Conservation (phyloP, 1,284 basidiomycete species). For the Rhodotorula sp. region DNA sequence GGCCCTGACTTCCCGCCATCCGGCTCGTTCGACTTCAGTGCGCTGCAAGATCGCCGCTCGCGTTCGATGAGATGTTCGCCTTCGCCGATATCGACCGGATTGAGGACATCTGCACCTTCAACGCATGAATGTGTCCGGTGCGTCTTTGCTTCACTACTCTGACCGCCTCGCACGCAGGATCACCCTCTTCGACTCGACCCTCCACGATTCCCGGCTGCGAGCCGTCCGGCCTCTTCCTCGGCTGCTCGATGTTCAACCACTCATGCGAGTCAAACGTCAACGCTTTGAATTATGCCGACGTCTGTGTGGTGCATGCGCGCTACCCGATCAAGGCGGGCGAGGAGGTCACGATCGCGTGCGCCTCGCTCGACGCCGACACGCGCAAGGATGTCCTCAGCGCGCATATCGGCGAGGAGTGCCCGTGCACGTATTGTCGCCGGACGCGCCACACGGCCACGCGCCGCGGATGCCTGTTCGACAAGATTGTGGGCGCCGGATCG, state of each 20-base stretch:
- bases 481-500: background rate
- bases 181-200: background rate
- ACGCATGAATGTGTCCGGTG: background rate
- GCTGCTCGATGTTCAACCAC: conserved; percentile 51
- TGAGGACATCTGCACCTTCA: background rate
- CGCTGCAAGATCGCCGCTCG: background rate
- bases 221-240: conserved; percentile 43
- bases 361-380: background rate
- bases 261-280: conserved; percentile 47
- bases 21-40: background rate
- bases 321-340: conserved; percentile 11
- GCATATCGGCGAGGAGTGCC: conserved; percentile 1
- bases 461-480: background rate
- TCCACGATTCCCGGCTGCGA: background rate
- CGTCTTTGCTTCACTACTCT: background rate
- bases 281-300: conserved; percentile 44
- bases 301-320: conserved; percentile 41
- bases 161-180: too few species aligned
- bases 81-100: background rate
- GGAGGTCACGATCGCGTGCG: conserved; percentile 8
- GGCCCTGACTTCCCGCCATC: background rate
- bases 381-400: background rate
- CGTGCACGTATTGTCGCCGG: background rate
- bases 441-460: background rate
- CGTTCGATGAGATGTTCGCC: too few species aligned